These are phyloP conservation scores for Flaveria robusta DNA, from an alignment of 129 eudicot genomes.

Conservation along the genomic window DNA sequence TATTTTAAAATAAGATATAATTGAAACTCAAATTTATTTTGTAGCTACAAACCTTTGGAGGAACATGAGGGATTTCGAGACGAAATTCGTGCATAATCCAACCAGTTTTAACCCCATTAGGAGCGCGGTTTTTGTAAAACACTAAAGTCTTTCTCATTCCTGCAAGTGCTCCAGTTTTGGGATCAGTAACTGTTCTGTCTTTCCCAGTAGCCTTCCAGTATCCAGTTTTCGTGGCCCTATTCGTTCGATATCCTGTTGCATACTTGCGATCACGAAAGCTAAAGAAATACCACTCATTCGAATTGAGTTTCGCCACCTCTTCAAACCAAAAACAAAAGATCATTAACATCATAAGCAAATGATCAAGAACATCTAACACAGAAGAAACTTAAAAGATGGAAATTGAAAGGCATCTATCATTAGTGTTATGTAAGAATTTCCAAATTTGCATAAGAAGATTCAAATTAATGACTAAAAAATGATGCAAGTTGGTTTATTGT, in stretches of 20 bases:
- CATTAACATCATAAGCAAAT: background rate
- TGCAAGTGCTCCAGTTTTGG: constrained; percentile 47
- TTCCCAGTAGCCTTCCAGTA: constrained; percentile 98
- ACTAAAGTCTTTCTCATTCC: constrained; percentile 97
- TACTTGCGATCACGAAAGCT: constrained; percentile 95
- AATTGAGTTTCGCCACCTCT: constrained; percentile 88
- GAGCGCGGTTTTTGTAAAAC: constrained; percentile 86
- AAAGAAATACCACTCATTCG: constrained; percentile 95
- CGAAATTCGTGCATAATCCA: constrained; percentile 99
- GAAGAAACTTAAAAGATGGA: constrained; percentile 18
- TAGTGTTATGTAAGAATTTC: constrained; percentile 32
- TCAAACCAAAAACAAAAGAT: constrained; percentile 7
- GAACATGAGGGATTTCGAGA: constrained; percentile 67
- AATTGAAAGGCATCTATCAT: constrained; percentile 22
- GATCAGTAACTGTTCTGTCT: constrained; percentile 67
- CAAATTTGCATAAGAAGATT: constrained; percentile 20
- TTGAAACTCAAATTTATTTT: too few relatives aligned
- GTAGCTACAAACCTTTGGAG: constrained; percentile 66
- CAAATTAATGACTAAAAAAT: constrained; percentile 26
- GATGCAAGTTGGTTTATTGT: constrained; percentile 38
- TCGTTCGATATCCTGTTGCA: constrained; percentile 83
- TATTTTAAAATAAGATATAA: too few relatives aligned
- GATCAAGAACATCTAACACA: background rate
- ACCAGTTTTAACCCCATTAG: constrained; percentile 87
- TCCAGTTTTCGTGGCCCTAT: constrained; percentile 78